Evolutionary conservation across 805 yeast species (phyloP), one percentile per base, ranked within the genome.

Genomic region (Jamesozyma jinghongensis): DNA sequence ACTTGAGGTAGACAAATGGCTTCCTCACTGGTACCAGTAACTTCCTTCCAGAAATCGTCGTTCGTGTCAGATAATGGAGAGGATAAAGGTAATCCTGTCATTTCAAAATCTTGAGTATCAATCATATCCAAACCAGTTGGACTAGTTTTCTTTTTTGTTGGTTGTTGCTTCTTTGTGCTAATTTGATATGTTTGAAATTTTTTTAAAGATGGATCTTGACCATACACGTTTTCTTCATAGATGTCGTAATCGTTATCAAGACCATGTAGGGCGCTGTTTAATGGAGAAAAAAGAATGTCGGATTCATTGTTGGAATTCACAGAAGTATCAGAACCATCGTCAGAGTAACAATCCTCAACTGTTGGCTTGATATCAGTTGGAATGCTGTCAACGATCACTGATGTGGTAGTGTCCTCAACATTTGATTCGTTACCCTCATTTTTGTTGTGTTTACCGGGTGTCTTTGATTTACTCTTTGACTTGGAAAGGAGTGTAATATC

Each of bases 31-130:
- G 58, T 51, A n/a, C 46, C 36, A 12, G 47, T 50, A 16, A 59
- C 61, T 34, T 56, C 62, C 36, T 57, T 58, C 63, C 63, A 59
- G 40, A 59, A 59, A 41, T 59, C 63, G 19, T 48, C 53, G 35
- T 52, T 53, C 11, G 29, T 20, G 26, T 41, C 38, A 19, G 30
- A 14, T 11, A 28, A 36, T 22, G 37, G 25, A 5, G 27, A 19
- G 7, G 34, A 32, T 19, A 30, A 32, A n/a, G 34, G 20, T 28
- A 38, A 31, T n/a, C 18, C 29, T 8, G 25, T 5, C 13, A 19
- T 34, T 10, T 27, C 22, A 22, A 30, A 34, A 3, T 29, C 12
- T 10, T 36, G 29, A 28, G 13, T 20, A 19, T 33, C 18, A 4
- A 19, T 16, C 4, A 34, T 7, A 11, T 19, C 32, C 38, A 35